phyloP scores from a whole-genome alignment of 495 filamentous ascomycete genomes.

The Terfezia boudieri region DNA sequence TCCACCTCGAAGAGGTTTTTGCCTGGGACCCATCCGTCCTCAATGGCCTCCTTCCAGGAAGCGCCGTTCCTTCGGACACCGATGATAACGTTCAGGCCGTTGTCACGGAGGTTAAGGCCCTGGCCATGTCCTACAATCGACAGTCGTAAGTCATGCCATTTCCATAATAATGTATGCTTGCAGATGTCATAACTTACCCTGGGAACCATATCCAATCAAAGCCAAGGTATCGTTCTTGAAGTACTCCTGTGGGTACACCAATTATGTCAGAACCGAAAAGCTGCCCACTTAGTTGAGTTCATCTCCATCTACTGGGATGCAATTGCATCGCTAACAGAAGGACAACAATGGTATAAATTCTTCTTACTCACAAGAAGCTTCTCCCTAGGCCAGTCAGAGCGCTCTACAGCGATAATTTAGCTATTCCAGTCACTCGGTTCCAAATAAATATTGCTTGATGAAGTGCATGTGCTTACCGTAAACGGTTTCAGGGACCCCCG shows the following conservation, averaged over 20 bases:
- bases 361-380: slow-evolving; percentile 60
- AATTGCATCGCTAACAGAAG: not conserved
- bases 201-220: slow-evolving; percentile 96
- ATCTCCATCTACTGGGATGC: no score
- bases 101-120: slow-evolving; percentile 96
- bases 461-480: slow-evolving; percentile 38
- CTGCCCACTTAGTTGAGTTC: not conserved
- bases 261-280: slow-evolving; percentile 4
- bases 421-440: not conserved
- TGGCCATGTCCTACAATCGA: slow-evolving; percentile 56
- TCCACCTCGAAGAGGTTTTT: slow-evolving; percentile 96
- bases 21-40: slow-evolving; percentile 95
- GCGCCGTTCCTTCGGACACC: slow-evolving; percentile 95
- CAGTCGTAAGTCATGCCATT: not conserved
- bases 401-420: slow-evolving; percentile 36
- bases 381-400: slow-evolving; percentile 92
- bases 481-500: slow-evolving; percentile 74
- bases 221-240: slow-evolving; percentile 99
- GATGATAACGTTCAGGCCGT: slow-evolving; percentile 94
- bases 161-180: not conserved
- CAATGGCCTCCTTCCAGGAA: slow-evolving; percentile 90
- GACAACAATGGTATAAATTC: not conserved
- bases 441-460: slow-evolving; percentile 3
- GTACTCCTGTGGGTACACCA: slow-evolving; percentile 45
- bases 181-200: slow-evolving; percentile 23